phyloP scores from a whole-genome alignment of 352 stramenopile genomes.

The Achlya hypogyna region DNA sequence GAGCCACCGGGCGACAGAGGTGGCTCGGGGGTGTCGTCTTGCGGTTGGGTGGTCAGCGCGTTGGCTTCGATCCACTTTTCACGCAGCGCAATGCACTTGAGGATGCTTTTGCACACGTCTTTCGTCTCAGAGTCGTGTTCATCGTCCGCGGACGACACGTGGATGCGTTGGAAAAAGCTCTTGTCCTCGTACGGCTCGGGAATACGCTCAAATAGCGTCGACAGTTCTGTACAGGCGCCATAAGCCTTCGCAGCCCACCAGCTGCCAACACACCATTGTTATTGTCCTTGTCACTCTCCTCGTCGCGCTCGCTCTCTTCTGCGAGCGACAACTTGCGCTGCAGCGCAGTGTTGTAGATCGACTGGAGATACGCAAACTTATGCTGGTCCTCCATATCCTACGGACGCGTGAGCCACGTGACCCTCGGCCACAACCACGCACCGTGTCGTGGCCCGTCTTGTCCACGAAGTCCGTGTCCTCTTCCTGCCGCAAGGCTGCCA shows the following conservation, averaged over 20 bases:
- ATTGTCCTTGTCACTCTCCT: background rate
- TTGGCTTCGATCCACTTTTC: constrained; percentile 65
- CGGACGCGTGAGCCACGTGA: background rate
- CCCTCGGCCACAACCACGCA: background rate
- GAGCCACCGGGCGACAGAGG: constrained; percentile 24
- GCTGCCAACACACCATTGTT: background rate
- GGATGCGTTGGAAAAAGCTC: constrained; percentile 63
- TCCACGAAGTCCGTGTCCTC: background rate
- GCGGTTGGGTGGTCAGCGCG: constrained; percentile 20
- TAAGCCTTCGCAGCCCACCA: background rate
- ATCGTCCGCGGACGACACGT: constrained; percentile 57
- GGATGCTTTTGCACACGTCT: constrained; percentile 68
- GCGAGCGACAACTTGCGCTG: constrained; percentile 10
- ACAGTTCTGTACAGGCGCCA: constrained; percentile 16
- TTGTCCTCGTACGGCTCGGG: constrained; percentile 68
- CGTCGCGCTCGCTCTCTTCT: background rate
- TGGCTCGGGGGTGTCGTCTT: constrained; percentile 19
- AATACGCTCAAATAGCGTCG: constrained; percentile 70
- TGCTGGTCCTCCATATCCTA: constrained; percentile 1
- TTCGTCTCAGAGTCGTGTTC: constrained; percentile 66
- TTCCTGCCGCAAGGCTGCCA: background rate
- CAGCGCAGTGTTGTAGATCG: constrained; percentile 11
- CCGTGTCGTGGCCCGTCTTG: background rate
- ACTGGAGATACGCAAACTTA: constrained; percentile 2
- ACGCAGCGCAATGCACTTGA: constrained; percentile 58